Percentiles rank a stretch among this genome's conserved stretches.
Evolutionary conservation across 495 filamentous ascomycete species (phyloP).

Genomic region (Lineolata rhizophorae): DNA sequence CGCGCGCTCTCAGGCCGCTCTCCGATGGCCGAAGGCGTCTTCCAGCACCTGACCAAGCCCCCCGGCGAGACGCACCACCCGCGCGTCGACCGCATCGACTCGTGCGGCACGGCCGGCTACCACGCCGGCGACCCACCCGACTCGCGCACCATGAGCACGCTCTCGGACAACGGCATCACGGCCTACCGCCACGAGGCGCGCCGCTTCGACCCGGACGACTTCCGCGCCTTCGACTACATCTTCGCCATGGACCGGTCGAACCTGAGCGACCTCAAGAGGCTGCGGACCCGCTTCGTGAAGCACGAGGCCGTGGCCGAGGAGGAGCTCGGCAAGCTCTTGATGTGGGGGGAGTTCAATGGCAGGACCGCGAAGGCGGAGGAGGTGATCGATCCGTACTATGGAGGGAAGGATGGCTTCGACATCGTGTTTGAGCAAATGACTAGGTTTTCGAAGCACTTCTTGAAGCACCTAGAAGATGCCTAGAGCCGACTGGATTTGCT

Average conservation of each 20-base stretch:
- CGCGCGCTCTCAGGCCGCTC: slow-evolving; percentile 30
- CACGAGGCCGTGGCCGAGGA: slow-evolving; percentile 12
- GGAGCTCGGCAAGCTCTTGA: slow-evolving; percentile 34
- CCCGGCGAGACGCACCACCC: slow-evolving; percentile 28
- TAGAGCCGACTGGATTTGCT: no score
- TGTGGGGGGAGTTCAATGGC: slow-evolving; percentile 69
- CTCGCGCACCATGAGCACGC: slow-evolving; percentile 61
- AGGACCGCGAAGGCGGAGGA: slow-evolving; percentile 43
- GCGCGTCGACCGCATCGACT: slow-evolving; percentile 54
- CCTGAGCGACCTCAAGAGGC: slow-evolving; percentile 40
- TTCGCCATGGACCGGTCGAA: slow-evolving; percentile 90
- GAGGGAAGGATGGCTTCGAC: slow-evolving; percentile 60
- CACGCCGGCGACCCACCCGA: slow-evolving; percentile 56
- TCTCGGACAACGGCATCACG: slow-evolving; percentile 48
- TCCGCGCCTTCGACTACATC: slow-evolving; percentile 72
- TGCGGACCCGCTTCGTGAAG: slow-evolving; percentile 31
- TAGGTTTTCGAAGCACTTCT: slow-evolving; percentile 58
- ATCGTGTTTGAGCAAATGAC: slow-evolving; percentile 64
- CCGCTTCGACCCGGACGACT: slow-evolving; percentile 49
- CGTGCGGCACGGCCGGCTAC: slow-evolving; percentile 74
- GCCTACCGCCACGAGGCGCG: slow-evolving; percentile 60
- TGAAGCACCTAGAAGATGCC: slow-evolving; percentile 23
- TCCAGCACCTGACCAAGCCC: slow-evolving; percentile 53
- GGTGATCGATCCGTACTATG: slow-evolving; percentile 88
- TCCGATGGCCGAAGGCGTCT: slow-evolving; percentile 90